phyloP scores from a whole-genome alignment of 805 yeast genomes.

The Schwanniomyces sp. region DNA sequence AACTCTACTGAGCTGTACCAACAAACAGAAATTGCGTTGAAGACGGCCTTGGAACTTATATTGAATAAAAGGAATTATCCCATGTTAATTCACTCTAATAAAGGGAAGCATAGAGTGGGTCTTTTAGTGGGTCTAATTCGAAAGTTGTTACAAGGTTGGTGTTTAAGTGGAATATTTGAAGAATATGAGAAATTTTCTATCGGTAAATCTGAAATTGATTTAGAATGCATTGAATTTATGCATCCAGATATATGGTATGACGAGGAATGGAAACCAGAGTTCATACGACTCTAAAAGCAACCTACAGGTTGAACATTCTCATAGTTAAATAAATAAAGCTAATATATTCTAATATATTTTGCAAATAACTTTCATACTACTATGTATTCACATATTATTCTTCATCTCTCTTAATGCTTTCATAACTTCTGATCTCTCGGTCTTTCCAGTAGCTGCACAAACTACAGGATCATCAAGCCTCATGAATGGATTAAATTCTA shows the following conservation, averaged over 20 bases:
- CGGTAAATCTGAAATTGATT: conserved; percentile 90
- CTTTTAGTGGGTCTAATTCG: conserved; percentile 90
- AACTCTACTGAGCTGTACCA: conserved; percentile 49
- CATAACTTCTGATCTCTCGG: conserved; percentile 61
- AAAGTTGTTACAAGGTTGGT: conserved; percentile 88
- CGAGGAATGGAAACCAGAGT: conserved; percentile 55
- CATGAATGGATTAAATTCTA: conserved; percentile 86
- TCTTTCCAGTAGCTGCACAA: conserved; percentile 54
- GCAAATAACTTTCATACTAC: background rate
- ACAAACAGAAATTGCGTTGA: conserved; percentile 47
- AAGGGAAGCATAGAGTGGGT: conserved; percentile 97
- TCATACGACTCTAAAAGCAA: conserved; percentile 45
- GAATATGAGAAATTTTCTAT: conserved; percentile 91
- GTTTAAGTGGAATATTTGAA: conserved; percentile 87
- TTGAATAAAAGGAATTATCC: conserved; percentile 76
- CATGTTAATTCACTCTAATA: conserved; percentile 85
- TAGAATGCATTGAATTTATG: conserved; percentile 86
- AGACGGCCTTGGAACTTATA: conserved; percentile 55
- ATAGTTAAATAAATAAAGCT: background rate
- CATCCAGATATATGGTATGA: conserved; percentile 58
- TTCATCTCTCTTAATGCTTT: conserved; percentile 71
- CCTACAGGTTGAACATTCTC: too few relatives aligned
- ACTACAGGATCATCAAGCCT: conserved; percentile 66
- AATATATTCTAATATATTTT: background rate
- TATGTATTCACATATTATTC: conserved; percentile 39